Evolutionary conservation across 2,329 filamentous ascomycete species (phyloP), one percentile per base, ranked within the genome.

Genomic region (Furcasterigmium sp.): DNA sequence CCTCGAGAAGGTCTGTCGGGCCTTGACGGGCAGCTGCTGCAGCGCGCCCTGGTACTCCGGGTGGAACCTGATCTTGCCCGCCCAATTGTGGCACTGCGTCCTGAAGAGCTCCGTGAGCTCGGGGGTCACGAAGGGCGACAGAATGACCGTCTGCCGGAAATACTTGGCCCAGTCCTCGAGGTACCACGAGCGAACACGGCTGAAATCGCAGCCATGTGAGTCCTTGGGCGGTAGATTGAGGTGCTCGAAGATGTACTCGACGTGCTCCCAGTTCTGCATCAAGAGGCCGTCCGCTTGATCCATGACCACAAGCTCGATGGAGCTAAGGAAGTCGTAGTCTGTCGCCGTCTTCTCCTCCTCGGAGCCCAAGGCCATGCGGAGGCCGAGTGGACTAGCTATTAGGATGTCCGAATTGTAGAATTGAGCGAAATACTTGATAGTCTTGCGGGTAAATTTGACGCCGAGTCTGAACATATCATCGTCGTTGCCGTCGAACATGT

Each of bases 221-320:
- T 95, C 87, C 57, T 85, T 88, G 29, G 93, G 91, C 56, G 95
- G 88, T 18, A 86, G 74, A 61, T 98, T 98, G 49, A 98, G 77
- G 61, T 95, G 88, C 49, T 88, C 82, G 57, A 97, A 91, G 54
- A 96, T 86, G 60, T 87, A 87, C 61, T 94, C 87, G 47, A 96
- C 80, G 59, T 98, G 91, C 57, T 96, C 90, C 91, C 91, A 97
- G 62, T 95, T 97, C 63, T 98, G 93, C 90, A 96, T 96, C 8
- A 95, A 78, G 34, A 96, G 78, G 0, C 90, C 90, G 63, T 97
- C 91, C 11, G 89, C 85, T 64, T 97, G 91, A 61, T 98, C 93
- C 47, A 95, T 75, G 37, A 97, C 75, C 25, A 93, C 82, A 41
- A 98, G 66, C 65, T 98, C 93, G 55, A 98, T 87, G 2, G 91